phyloP scores from a whole-genome alignment of 495 filamentous ascomycete genomes.

The Monascus purpureus region DNA sequence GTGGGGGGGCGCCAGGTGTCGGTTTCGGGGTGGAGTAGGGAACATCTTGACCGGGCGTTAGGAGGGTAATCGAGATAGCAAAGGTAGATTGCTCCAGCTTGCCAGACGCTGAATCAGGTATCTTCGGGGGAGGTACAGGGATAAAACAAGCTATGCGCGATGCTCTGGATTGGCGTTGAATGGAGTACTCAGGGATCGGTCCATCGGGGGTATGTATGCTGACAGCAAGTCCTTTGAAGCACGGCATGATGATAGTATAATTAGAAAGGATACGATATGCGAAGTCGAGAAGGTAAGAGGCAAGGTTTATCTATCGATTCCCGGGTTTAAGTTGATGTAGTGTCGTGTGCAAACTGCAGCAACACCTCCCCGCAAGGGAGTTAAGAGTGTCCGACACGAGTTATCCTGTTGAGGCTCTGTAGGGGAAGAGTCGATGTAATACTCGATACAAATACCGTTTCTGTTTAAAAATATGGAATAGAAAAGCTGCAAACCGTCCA shows the following conservation, averaged over 20 bases:
- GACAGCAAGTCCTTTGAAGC: constrained; percentile 94
- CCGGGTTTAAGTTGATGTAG: too few species aligned
- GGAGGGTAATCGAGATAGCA: constrained; percentile 88
- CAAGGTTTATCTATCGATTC: too few species aligned
- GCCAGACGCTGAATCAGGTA: constrained; percentile 46
- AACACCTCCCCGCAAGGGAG: too few species aligned
- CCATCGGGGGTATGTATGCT: constrained; percentile 87
- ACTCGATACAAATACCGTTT: too few species aligned
- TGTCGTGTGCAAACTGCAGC: too few species aligned
- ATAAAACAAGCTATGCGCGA: constrained; percentile 95
- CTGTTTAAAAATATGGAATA: too few species aligned
- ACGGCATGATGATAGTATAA: constrained; percentile 53
- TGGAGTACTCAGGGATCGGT: constrained; percentile 80
- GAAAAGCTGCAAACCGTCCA: too few species aligned
- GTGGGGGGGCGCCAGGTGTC: constrained; percentile 54
- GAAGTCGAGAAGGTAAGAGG: too few species aligned
- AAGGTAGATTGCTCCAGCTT: constrained; percentile 89
- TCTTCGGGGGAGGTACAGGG: constrained; percentile 76
- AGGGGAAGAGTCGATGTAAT: too few species aligned
- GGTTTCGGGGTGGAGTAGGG: constrained; percentile 79
- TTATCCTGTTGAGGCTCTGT: too few species aligned
- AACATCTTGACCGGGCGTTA: constrained; percentile 75
- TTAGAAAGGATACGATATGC: too few species aligned
- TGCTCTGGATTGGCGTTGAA: constrained; percentile 81
- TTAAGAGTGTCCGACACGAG: too few species aligned